Evolutionary conservation across 768 basidiomycete genomes (phyloP).

Genomic region (Rhodosporidiobolus odoratus): DNA sequence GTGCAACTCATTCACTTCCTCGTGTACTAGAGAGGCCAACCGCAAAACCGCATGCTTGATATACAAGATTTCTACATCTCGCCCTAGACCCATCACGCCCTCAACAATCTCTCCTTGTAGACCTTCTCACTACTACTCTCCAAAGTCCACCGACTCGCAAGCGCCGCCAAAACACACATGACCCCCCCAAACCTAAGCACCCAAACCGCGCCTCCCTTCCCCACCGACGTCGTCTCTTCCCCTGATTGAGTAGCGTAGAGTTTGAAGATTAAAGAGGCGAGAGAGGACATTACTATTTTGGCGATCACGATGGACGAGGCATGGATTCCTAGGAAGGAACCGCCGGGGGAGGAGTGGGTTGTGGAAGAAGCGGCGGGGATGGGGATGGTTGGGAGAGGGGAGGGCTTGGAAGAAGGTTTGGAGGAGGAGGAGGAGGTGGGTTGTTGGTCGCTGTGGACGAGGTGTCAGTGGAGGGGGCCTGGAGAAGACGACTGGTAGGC

Average conservation of each 20-base stretch:
- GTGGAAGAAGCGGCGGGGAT: background rate
- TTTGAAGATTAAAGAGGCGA: conserved; percentile 49
- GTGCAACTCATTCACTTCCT: too few relatives aligned
- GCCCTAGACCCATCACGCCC: too few relatives aligned
- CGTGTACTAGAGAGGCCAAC: too few relatives aligned
- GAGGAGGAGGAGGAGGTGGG: background rate
- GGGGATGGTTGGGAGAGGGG: background rate
- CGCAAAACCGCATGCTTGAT: too few relatives aligned
- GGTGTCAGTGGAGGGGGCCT: background rate
- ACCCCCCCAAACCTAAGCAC: background rate
- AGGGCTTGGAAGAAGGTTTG: background rate
- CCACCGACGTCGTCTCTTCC: background rate
- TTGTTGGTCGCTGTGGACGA: background rate
- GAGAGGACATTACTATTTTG: conserved; percentile 48
- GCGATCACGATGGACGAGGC: conserved; percentile 50
- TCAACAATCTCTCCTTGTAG: background rate
- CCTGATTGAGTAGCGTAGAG: background rate
- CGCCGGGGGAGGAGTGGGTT: conserved; percentile 12
- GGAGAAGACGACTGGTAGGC: too few relatives aligned
- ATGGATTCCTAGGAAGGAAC: conserved; percentile 46
- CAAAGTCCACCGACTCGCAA: background rate
- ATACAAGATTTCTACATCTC: too few relatives aligned
- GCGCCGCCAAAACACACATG: background rate
- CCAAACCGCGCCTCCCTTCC: background rate
- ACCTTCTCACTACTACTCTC: background rate